Evolutionary conservation across 768 basidiomycete species (phyloP).

Genomic region (Rhodosporidiobolus odoratus): DNA sequence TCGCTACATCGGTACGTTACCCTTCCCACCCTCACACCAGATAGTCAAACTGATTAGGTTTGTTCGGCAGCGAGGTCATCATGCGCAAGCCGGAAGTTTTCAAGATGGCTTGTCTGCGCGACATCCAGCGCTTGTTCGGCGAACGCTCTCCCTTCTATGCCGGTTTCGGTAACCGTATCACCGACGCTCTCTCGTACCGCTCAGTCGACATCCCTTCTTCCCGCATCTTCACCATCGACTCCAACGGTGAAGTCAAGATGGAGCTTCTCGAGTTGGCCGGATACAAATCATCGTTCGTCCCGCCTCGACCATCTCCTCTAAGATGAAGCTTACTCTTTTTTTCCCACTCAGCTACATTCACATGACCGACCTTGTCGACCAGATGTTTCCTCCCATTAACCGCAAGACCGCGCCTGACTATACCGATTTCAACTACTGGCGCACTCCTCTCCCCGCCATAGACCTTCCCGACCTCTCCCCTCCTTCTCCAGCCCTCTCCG

Average conservation of each 20-base stretch:
- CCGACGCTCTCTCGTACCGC: slow-evolving; percentile 95
- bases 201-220: slow-evolving; percentile 90
- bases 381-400: slow-evolving; percentile 96
- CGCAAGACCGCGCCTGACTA: slow-evolving; percentile 73
- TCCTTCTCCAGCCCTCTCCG: slow-evolving; percentile 88
- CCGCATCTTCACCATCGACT: slow-evolving; percentile 91
- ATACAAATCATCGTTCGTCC: slow-evolving; percentile 83
- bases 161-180: slow-evolving; percentile 96
- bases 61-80: slow-evolving; percentile 75
- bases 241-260: slow-evolving; percentile 89
- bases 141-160: slow-evolving; percentile 70
- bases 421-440: slow-evolving; percentile 98
- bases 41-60: background rate
- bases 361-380: slow-evolving; percentile 99
- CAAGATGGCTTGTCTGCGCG: slow-evolving; percentile 97
- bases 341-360: slow-evolving; percentile 72
- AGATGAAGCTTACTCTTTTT: no score
- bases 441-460: slow-evolving; percentile 69
- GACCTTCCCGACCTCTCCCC: slow-evolving; percentile 51
- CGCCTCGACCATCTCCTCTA: background rate
- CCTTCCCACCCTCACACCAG: background rate
- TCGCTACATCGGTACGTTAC: slow-evolving; percentile 76
- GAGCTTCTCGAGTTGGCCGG: slow-evolving; percentile 93
- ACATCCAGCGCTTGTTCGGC: slow-evolving; percentile 86
- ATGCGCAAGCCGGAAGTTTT: slow-evolving; percentile 99